Evolutionary conservation across 129 eudicot genomes (phyloP).

Genomic region (Tanacetum coccineum): DNA sequence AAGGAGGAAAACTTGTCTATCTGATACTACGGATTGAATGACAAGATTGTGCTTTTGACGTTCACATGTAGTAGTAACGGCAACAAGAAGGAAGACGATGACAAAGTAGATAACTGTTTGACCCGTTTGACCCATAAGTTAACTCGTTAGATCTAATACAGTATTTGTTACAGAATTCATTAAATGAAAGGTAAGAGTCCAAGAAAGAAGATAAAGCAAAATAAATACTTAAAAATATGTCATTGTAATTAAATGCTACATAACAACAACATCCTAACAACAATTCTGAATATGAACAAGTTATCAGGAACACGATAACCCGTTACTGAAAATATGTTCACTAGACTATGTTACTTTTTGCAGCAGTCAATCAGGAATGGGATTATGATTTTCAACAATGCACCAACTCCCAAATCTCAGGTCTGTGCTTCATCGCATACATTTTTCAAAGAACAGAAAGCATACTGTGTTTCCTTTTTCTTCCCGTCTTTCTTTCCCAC

Average conservation of each 20-base stretch:
- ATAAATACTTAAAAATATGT: conserved; percentile 7
- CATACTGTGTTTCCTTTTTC: conserved; percentile 13
- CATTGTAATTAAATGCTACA: conserved; percentile 7
- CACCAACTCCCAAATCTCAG: conserved; percentile 8
- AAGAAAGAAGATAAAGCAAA: background rate
- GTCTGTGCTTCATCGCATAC: conserved; percentile 15
- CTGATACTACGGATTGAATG: too few relatives aligned
- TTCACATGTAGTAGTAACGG: too few relatives aligned
- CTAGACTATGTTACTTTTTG: background rate
- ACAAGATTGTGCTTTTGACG: too few relatives aligned
- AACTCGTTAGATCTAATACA: background rate
- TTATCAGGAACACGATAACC: background rate
- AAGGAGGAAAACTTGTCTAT: too few relatives aligned
- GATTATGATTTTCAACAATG: conserved; percentile 22
- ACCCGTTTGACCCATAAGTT: background rate
- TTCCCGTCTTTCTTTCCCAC: background rate
- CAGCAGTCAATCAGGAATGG: conserved; percentile 5
- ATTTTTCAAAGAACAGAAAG: conserved; percentile 23
- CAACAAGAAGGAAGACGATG: too few relatives aligned
- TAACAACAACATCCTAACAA: conserved; percentile 12
- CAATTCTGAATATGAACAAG: background rate
- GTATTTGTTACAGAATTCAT: background rate
- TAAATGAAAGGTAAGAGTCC: background rate
- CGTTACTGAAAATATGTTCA: background rate
- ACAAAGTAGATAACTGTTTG: background rate